A percentile compares a stretch with the other conserved stretches of the same genome.
Evolutionary conservation across 2,329 filamentous ascomycete species (phyloP).

Genomic region (Aureobasidium sp.): DNA sequence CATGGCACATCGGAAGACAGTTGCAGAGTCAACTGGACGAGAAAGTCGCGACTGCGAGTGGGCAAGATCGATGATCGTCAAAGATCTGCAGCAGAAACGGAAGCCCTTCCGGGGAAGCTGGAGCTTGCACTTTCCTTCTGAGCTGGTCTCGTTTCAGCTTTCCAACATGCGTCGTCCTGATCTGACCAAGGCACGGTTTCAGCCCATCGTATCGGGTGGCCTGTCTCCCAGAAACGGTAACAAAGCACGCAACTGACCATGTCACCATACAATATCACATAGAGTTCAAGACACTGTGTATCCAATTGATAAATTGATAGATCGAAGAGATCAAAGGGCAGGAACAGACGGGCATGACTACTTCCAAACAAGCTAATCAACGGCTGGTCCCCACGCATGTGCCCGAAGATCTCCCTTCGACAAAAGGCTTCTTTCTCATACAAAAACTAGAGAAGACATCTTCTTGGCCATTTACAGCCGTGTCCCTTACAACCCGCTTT

Average conservation of each 20-base stretch:
- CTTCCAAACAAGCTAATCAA: not conserved
- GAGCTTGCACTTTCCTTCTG: not conserved
- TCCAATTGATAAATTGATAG: not conserved
- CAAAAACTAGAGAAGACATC: not conserved
- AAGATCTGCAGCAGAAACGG: not conserved
- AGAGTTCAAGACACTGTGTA: not conserved
- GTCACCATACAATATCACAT: not conserved
- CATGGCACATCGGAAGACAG: not conserved
- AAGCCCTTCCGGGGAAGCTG: not conserved
- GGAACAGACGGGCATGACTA: not conserved
- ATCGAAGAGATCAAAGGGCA: not conserved
- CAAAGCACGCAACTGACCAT: not conserved
- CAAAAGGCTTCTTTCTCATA: not conserved
- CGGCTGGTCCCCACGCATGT: not conserved
- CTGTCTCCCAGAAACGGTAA: not conserved
- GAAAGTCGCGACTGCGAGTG: not conserved
- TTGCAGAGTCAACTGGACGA: not conserved
- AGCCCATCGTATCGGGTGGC: not conserved
- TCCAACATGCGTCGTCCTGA: not conserved
- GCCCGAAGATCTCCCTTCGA: not conserved
- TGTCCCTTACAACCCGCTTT: not conserved
- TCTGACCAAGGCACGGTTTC: not conserved
- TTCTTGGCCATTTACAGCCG: not conserved
- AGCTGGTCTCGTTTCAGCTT: not conserved
- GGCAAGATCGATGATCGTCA: conserved; percentile 1